Evolutionary conservation across 805 yeast genomes (phyloP), one percentile per base, ranked within the genome.

Genomic region (Candida mattraensis): DNA sequence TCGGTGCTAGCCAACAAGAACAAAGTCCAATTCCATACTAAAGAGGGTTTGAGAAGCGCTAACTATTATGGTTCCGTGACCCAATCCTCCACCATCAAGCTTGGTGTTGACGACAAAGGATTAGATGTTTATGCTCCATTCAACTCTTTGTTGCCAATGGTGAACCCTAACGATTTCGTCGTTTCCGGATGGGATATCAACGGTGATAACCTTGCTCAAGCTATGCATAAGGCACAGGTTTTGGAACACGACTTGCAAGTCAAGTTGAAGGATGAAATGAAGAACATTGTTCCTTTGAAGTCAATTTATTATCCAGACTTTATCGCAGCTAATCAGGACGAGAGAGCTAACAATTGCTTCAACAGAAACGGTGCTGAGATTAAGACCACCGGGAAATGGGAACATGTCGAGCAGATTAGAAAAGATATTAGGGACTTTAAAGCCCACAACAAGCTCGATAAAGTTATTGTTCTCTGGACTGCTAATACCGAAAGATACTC

Each of bases 401-500:
- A 67, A 15, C 96, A 89, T 58, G 94, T 89, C 44, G 88, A 85
- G 70, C 78, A 69, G 46, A 80, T 89, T 63, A 84, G 97, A 66
- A 67, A 72, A 37, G 96, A 89, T 62, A 89, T 89, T 53, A 69
- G 74, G 50, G 77, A 78, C 40, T 89, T 89, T 72, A 89, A 88
- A 66, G 56, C 58, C 24, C 62, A 69, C 44, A 86, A 91, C 58
- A 61, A 66, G 24, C 78, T 89, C 54, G 97, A 89, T 63, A 84
- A 83, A 60, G 94, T 91, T 37, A 78, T 89, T 57, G 85, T 91
- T 30, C 72, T 89, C 56, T 89, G 98, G 98, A 88, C 96, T 28
- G 98, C 98, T 38, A 91, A 89, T 69, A 89, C 98, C 37, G 98
- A 89, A 69, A 80, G 97, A 60, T 88, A 83, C 61, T 78, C 94